Evolutionary conservation across 2,329 filamentous ascomycete species (phyloP).

Genomic region (Xylariales sp.): DNA sequence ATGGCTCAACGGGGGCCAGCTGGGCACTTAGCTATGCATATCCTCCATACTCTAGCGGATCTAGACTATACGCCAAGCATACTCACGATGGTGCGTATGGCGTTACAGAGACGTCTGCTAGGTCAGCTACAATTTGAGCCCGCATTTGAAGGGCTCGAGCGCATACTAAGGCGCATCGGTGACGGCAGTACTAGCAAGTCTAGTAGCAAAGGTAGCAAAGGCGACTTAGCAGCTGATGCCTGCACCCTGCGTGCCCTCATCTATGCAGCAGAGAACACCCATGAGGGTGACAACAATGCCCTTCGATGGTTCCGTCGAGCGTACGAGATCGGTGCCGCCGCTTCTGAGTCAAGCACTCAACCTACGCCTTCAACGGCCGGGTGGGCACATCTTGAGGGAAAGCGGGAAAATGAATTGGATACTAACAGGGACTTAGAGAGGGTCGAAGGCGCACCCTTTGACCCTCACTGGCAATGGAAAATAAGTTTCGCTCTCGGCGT

Average conservation of each 20-base stretch:
- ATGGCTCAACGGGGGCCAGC: background rate
- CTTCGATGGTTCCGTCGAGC: constrained; percentile 49
- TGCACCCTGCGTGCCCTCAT: constrained; percentile 53
- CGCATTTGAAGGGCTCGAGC: constrained; percentile 40
- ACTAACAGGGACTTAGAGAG: constrained; percentile 22
- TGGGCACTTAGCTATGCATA: constrained; percentile 47
- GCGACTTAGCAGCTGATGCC: constrained; percentile 47
- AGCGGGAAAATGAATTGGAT: background rate
- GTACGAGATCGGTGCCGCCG: constrained; percentile 21
- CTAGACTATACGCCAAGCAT: constrained; percentile 53
- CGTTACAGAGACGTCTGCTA: constrained; percentile 6
- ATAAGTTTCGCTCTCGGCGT: constrained; percentile 48
- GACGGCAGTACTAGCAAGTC: constrained; percentile 34
- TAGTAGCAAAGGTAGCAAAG: background rate
- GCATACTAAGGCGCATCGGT: constrained; percentile 40
- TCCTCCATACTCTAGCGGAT: constrained; percentile 51
- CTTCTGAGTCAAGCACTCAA: background rate
- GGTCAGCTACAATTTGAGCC: constrained; percentile 38
- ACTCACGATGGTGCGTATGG: constrained; percentile 49
- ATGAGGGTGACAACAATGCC: constrained; percentile 42
- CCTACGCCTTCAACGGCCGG: background rate
- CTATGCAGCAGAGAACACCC: constrained; percentile 36
- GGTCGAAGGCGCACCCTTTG: constrained; percentile 22
- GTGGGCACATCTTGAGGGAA: background rate
- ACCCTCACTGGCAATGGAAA: constrained; percentile 52